phyloP scores from a whole-genome alignment of 257 asterid species.

The Knoxia roxburghii region DNA sequence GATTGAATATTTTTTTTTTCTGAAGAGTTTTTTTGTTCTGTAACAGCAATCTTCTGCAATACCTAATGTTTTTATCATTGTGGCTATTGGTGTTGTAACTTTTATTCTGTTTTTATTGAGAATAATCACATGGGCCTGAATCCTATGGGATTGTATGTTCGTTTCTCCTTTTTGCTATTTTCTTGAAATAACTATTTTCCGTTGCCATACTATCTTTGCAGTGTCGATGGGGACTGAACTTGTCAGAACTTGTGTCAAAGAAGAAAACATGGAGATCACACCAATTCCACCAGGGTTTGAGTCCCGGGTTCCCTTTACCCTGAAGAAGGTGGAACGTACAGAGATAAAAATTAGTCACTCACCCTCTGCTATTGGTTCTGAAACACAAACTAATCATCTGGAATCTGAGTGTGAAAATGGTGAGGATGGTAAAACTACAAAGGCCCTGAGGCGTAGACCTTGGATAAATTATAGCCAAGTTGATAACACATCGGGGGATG shows the following conservation, averaged over 20 bases:
- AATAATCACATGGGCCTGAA: slow-evolving; percentile 10
- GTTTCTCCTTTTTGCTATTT: background rate
- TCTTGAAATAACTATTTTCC: slow-evolving; percentile 4
- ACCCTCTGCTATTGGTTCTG: slow-evolving; percentile 34
- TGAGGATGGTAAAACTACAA: slow-evolving; percentile 39
- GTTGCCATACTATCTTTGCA: slow-evolving; percentile 13
- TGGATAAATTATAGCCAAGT: slow-evolving; percentile 45
- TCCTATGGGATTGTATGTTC: background rate
- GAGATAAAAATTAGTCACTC: slow-evolving; percentile 28
- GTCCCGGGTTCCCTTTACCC: slow-evolving; percentile 63
- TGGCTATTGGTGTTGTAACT: slow-evolving; percentile 2
- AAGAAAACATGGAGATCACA: slow-evolving; percentile 65
- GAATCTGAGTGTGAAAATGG: slow-evolving; percentile 35
- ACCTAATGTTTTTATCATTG: background rate
- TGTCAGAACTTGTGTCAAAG: slow-evolving; percentile 60
- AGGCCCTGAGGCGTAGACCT: slow-evolving; percentile 48
- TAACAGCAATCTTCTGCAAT: background rate
- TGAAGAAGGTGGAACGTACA: slow-evolving; percentile 47
- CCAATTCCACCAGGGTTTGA: slow-evolving; percentile 95
- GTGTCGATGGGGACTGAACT: slow-evolving; percentile 72
- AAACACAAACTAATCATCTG: slow-evolving; percentile 26
- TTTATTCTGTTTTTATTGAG: background rate
- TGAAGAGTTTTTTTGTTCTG: background rate
- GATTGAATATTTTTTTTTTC: background rate
- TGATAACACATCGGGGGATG: slow-evolving; percentile 61